These are phyloP conservation scores for Pseudopyrenochaeta lycopersici DNA, from an alignment of 2,329 filamentous ascomycete genomes.

Conservation along the genomic window DNA sequence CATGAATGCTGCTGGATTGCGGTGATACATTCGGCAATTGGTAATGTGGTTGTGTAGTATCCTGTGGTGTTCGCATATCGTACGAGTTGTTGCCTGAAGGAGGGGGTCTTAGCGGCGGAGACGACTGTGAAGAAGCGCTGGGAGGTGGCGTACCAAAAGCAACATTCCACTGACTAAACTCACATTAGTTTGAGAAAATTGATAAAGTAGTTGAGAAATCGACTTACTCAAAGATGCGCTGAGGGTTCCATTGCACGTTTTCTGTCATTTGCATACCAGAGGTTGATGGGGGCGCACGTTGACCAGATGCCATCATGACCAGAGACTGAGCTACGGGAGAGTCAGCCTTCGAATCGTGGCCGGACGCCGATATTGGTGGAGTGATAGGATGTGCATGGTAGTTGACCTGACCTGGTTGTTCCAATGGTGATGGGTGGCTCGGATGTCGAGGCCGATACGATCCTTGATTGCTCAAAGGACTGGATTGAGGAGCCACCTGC, in stretches of 20 bases:
- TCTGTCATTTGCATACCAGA: conserved; percentile 69
- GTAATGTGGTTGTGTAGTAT: conserved; percentile 42
- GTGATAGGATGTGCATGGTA: conserved; percentile 75
- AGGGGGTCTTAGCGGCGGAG: conserved; percentile 55
- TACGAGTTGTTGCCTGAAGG: conserved; percentile 48
- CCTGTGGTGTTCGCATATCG: conserved; percentile 48
- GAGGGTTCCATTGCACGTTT: conserved; percentile 80
- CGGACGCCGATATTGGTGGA: conserved; percentile 78
- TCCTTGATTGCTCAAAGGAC: conserved; percentile 65
- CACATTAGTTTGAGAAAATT: conserved; percentile 18
- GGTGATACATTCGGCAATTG: conserved; percentile 48
- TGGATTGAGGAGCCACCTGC: conserved; percentile 67
- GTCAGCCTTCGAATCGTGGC: conserved; percentile 79
- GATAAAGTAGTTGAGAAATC: not conserved
- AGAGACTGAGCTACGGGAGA: conserved; percentile 76
- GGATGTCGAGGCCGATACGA: conserved; percentile 61
- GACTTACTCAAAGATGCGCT: conserved; percentile 88
- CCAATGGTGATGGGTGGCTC: conserved; percentile 59
- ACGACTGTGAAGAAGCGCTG: conserved; percentile 53
- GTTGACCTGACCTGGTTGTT: conserved; percentile 68
- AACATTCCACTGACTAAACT: conserved; percentile 87
- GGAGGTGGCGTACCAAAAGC: conserved; percentile 78
- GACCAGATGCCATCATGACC: conserved; percentile 71
- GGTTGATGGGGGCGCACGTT: conserved; percentile 60
- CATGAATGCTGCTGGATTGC: conserved; percentile 41